Conservation (phyloP, 331 rosid genomes). For the Spiraea crenata region DNA sequence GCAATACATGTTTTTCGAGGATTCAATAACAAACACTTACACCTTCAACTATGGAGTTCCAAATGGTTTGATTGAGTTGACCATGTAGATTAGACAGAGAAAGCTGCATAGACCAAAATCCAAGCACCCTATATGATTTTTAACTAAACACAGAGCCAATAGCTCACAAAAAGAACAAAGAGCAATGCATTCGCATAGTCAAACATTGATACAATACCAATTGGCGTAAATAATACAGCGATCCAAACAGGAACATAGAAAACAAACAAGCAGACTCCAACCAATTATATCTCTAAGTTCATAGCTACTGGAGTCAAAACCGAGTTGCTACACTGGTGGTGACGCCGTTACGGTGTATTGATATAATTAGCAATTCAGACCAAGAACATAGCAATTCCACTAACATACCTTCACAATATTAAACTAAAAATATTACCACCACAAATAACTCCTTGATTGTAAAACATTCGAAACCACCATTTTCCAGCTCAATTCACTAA, state of each 20-base stretch:
- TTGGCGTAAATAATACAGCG: neutral
- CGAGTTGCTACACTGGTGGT: neutral
- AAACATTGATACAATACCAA: neutral
- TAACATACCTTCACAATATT: neutral
- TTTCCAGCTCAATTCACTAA: neutral
- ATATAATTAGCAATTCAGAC: constrained; percentile 19
- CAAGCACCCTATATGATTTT: neutral
- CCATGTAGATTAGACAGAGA: neutral
- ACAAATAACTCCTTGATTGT: neutral
- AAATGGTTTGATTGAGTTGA: neutral
- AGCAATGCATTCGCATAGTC: neutral
- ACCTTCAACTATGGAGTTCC: neutral
- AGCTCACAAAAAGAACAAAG: neutral
- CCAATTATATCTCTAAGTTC: neutral
- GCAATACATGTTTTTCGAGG: constrained; percentile 1
- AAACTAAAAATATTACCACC: neutral
- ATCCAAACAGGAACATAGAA: neutral
- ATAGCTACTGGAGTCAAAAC: constrained; percentile 6
- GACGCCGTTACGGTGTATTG: constrained; percentile 14
- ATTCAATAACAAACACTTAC: neutral
- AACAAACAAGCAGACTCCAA: neutral
- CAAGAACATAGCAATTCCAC: constrained; percentile 8
- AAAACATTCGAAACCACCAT: neutral
- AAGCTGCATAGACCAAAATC: neutral
- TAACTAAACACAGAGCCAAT: neutral